These are phyloP conservation scores for Aegilops tauschii DNA, from an alignment of 176 grass and related monocot species.

Conservation along the genomic window DNA sequence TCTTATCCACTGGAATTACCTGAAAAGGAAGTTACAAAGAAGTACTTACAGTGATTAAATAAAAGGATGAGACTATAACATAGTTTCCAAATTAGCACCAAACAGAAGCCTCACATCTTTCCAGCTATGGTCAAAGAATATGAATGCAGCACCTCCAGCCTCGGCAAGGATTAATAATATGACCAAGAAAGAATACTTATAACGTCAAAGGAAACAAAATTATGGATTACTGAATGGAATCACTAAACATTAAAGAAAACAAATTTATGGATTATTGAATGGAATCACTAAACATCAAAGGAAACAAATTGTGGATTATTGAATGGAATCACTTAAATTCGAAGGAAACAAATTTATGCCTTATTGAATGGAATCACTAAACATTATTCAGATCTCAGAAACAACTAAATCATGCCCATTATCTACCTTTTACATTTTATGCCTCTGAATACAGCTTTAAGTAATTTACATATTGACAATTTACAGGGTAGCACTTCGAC, in stretches of 20 bases:
- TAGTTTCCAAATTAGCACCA: conserved; percentile 11
- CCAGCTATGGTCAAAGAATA: conserved; percentile 97
- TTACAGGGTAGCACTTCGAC: neutral
- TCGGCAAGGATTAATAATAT: conserved; percentile 77
- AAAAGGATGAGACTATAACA: conserved; percentile 9
- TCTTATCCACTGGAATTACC: conserved; percentile 90
- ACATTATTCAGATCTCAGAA: neutral
- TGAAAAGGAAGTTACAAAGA: conserved; percentile 31
- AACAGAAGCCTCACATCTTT: conserved; percentile 80
- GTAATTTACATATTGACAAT: neutral
- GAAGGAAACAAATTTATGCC: conserved; percentile 52
- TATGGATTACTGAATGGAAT: neutral
- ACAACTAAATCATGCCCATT: neutral
- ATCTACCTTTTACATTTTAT: neutral
- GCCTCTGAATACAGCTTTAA: neutral
- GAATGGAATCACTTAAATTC: conserved; percentile 20
- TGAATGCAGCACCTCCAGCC: conserved; percentile 85
- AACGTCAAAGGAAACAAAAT: conserved; percentile 64
- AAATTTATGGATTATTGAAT: neutral
- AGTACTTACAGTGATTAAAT: neutral
- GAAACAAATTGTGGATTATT: conserved; percentile 30
- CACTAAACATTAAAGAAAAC: conserved; percentile 60
- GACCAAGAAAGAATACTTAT: conserved; percentile 82
- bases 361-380: neutral
- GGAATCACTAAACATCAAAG: conserved; percentile 45